These are phyloP conservation scores for Phytophthora fragariae DNA, from an alignment of 352 stramenopile genomes.

Conservation along the genomic window DNA sequence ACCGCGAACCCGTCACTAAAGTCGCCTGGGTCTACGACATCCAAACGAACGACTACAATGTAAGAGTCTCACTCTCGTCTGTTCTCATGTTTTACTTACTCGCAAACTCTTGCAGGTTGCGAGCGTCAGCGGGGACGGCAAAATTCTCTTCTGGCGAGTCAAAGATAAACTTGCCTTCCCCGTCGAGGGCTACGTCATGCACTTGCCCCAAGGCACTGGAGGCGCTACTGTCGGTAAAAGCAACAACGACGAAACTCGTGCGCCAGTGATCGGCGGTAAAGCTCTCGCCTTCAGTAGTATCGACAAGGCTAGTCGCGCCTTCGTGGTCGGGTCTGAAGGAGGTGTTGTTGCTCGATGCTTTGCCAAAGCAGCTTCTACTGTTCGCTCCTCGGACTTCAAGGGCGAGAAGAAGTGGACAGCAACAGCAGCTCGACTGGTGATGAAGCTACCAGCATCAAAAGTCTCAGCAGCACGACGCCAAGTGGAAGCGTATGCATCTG, in stretches of 20 bases:
- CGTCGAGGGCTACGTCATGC: slow-evolving; percentile 88
- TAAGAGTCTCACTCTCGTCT: slow-evolving; percentile 13
- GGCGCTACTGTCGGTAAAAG: slow-evolving; percentile 9
- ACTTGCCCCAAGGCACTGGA: slow-evolving; percentile 38
- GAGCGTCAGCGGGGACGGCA: slow-evolving; percentile 86
- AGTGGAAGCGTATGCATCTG: slow-evolving; percentile 69
- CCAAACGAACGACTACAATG: slow-evolving; percentile 77
- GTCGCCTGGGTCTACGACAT: slow-evolving; percentile 85
- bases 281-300: slow-evolving; percentile 66
- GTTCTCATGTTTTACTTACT: not conserved
- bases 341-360: slow-evolving; percentile 74
- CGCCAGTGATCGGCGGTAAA: slow-evolving; percentile 66
- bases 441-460: slow-evolving; percentile 54
- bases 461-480: slow-evolving; percentile 64
- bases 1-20: slow-evolving; percentile 87
- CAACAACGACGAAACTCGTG: slow-evolving; percentile 12
- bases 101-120: slow-evolving; percentile 45
- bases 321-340: slow-evolving; percentile 82
- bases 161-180: slow-evolving; percentile 89
- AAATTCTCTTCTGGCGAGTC: slow-evolving; percentile 87
- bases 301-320: slow-evolving; percentile 77
- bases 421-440: slow-evolving; percentile 68
- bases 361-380: slow-evolving; percentile 46
- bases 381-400: slow-evolving; percentile 70
- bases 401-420: slow-evolving; percentile 85